These are phyloP conservation scores for Dipteronia dyeriana DNA, from an alignment of 345 rosid species.

Conservation along the genomic window DNA sequence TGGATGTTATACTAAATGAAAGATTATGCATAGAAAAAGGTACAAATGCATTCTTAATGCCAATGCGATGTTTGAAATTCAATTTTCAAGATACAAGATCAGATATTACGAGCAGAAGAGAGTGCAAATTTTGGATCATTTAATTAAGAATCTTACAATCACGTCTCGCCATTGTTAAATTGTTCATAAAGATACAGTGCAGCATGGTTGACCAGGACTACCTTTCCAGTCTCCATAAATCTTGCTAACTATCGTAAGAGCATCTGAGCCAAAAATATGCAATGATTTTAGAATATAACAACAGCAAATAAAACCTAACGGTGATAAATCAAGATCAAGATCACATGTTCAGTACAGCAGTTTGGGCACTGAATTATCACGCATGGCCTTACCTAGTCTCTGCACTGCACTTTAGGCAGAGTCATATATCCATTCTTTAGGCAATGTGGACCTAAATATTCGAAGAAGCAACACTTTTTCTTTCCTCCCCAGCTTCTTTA, in stretches of 20 bases:
- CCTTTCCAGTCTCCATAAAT: background rate
- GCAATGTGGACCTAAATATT: slow-evolving; percentile 57
- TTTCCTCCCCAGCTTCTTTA: slow-evolving; percentile 39
- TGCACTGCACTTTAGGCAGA: slow-evolving; percentile 2
- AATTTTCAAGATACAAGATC: background rate
- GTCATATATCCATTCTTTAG: slow-evolving; percentile 39
- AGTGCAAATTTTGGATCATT: no score
- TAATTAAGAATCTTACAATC: background rate
- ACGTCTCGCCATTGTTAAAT: background rate
- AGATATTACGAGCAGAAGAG: background rate
- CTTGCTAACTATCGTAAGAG: background rate
- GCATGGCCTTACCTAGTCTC: background rate
- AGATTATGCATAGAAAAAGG: background rate
- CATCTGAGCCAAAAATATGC: background rate
- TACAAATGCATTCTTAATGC: background rate
- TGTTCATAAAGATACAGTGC: background rate
- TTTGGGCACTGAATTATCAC: background rate
- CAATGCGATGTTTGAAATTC: no score
- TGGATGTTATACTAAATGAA: background rate
- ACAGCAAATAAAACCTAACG: background rate
- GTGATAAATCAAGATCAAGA: background rate
- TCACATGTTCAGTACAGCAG: background rate
- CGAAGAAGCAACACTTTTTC: slow-evolving; percentile 44
- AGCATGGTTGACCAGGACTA: background rate
- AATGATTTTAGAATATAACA: background rate